These are phyloP conservation scores for Orbilia quercus DNA, from an alignment of 2,329 filamentous ascomycete genomes.

Conservation along the genomic window DNA sequence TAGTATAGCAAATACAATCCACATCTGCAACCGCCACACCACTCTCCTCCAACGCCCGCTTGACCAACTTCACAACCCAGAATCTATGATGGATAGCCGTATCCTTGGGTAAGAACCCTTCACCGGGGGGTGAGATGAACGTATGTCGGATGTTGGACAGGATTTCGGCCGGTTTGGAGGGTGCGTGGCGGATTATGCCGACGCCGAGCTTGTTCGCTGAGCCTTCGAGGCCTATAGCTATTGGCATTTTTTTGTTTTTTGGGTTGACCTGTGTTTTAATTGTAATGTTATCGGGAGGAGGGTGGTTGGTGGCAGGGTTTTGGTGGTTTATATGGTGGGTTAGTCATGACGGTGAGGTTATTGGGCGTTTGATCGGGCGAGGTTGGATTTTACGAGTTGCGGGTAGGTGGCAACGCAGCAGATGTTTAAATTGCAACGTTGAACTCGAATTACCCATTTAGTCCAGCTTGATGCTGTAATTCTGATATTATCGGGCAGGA, in stretches of 20 bases:
- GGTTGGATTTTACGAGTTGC: slow-evolving; percentile 55
- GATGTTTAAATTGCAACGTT: no score
- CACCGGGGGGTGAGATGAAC: slow-evolving; percentile 88
- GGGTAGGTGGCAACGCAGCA: slow-evolving; percentile 5
- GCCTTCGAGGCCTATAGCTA: slow-evolving; percentile 83
- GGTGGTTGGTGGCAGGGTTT: slow-evolving; percentile 5
- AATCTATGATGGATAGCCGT: slow-evolving; percentile 90
- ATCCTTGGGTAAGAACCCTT: slow-evolving; percentile 96
- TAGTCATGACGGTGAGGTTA: slow-evolving; percentile 14
- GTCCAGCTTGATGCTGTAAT: no score
- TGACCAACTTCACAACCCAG: slow-evolving; percentile 85
- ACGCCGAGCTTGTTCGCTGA: slow-evolving; percentile 98
- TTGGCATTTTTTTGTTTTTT: slow-evolving; percentile 65
- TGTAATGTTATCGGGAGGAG: neutral
- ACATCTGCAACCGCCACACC: slow-evolving; percentile 73
- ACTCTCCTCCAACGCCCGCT: slow-evolving; percentile 79
- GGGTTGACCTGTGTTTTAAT: neutral
- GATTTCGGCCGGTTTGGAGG: slow-evolving; percentile 70
- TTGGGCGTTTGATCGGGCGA: slow-evolving; percentile 32
- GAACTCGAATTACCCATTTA: no score
- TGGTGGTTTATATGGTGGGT: slow-evolving; percentile 25
- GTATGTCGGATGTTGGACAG: slow-evolving; percentile 96
- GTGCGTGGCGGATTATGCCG: slow-evolving; percentile 84
- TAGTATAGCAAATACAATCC: slow-evolving; percentile 94
- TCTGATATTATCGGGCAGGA: no score